Evolutionary conservation across 345 rosid species (phyloP), one percentile per base, ranked within the genome.

Genomic region (Pugionium dolabratum): DNA sequence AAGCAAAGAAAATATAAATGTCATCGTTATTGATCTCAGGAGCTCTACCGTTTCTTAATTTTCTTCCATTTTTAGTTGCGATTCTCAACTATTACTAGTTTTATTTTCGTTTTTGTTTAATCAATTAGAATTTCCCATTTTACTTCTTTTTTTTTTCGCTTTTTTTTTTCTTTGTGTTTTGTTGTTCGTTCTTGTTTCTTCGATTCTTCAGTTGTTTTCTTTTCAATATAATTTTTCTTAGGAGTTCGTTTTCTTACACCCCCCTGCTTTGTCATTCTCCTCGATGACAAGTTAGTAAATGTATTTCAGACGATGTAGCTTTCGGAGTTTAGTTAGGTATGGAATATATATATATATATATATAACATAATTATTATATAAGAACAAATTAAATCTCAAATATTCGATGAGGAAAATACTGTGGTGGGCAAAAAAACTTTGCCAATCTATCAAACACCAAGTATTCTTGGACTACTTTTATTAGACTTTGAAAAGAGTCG

Each of bases 1-100:
- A 8, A 83, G 85, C 81, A 69, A 68, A 56, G 90, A 85, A 52
- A 85, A 85, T 53, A 83, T 85, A 29, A 85, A 82, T 33, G 75
- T 85, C 2, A 67, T 82, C 6, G 84, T 85, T 7, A 84, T 87
- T 56, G 88, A 82, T 56, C 87, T 92, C 0, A 62, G 57, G 5
- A 68, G 64, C 37, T 49, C 66, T 2, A 4, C 45, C 10, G 35
- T 10, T 50, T 58, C 36, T 7, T 59, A 52, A 35, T 47, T 8
- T 54, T 39, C 0, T 9, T 46, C 36, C 6, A 54, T 35, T 46
- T 47, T 46, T 39, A 54, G 28, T 30, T 52, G 8, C 5, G 7
- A 9, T 5, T 54, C 9, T 62, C 48, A 31, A 26, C 5, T 71
- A 71, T 46, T 62, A 4, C 1, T 44, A 34, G 2, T 37, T 54